Evolutionary conservation across 73 alveolate species (phyloP).

Genomic region (Symbiodinium pilosum): DNA sequence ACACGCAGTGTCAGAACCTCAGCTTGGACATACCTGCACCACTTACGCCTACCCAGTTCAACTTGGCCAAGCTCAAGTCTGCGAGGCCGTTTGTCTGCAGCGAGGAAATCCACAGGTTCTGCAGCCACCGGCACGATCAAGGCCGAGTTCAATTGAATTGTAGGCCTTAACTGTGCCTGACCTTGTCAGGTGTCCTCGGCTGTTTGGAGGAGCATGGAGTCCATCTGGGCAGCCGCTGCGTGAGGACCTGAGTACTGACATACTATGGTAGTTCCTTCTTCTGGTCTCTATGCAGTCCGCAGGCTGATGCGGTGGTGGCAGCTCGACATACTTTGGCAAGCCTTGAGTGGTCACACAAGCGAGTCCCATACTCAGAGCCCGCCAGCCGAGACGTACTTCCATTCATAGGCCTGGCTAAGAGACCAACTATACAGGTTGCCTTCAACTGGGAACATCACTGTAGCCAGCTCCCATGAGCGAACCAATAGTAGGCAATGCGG

Average conservation of each 20-base stretch:
- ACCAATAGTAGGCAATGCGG: no score
- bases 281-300: no score
- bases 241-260: background rate
- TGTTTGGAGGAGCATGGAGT: conserved; percentile 69
- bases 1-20: conserved; percentile 33
- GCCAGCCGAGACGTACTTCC: no score
- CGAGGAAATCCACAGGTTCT: conserved; percentile 41
- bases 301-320: conserved; percentile 85
- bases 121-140: conserved; percentile 25
- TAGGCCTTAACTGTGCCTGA: background rate
- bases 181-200: background rate
- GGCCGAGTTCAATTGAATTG: background rate
- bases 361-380: background rate
- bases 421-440: no score
- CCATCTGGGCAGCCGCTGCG: conserved; percentile 61
- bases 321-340: conserved; percentile 80
- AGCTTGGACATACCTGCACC: no score
- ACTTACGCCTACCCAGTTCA: no score
- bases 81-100: conserved; percentile 88
- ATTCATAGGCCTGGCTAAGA: no score
- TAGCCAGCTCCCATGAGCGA: no score
- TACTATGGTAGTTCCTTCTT: background rate
- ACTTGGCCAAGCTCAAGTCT: no score
- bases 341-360: conserved; percentile 65
- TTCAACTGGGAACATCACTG: no score